Evolutionary conservation across 768 basidiomycete species (phyloP), one percentile per base, ranked within the genome.

Genomic region (Saitozyma sp.): DNA sequence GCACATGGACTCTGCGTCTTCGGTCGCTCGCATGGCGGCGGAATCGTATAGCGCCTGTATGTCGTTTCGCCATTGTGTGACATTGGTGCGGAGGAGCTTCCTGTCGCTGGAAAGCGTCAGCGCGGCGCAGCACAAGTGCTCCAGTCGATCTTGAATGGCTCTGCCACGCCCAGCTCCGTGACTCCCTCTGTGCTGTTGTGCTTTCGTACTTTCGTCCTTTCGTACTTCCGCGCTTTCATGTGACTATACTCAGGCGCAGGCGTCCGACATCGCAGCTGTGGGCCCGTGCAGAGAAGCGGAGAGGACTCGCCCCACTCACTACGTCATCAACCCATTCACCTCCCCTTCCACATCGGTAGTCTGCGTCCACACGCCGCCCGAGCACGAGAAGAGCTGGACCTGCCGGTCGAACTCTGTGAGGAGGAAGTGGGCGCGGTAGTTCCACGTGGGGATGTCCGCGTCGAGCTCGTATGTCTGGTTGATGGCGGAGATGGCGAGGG

Each of bases 311-410:
- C 9, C 9, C 0, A 52, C 65, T 59, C 46, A 67, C 65, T 68
- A 68, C 16, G 67, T 65, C 61, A 68, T 51, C 41, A 68, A 54
- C 8, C 67, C 67, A 37, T 68, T 68, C 49, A 68, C 54, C 45
- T 68, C 67, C 8, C 67, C 67, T 51, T 68, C 67, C 11, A 68
- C 67, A 46, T 68, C 67, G 13, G 61, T 65, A 8, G 67, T 68
- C 46, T 68, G 64, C 8, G 67, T 68, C 63, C 64, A 68, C 1
- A 68, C 67, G 9, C 61, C 67, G 2, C 67, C 67, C 7, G 64
- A 65, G 52, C 67, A 68, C 10, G 64, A 53, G 48, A 59, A 43
- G 4, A 49, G 17, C 20, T 58, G 29, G 0, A 55, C 54, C 55
- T 68, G 67, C 37, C 45, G 52, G 9, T 57, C 19, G 1, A 65